phyloP scores from a whole-genome alignment of 257 asterid genomes.

The Buddleja alternifolia region DNA sequence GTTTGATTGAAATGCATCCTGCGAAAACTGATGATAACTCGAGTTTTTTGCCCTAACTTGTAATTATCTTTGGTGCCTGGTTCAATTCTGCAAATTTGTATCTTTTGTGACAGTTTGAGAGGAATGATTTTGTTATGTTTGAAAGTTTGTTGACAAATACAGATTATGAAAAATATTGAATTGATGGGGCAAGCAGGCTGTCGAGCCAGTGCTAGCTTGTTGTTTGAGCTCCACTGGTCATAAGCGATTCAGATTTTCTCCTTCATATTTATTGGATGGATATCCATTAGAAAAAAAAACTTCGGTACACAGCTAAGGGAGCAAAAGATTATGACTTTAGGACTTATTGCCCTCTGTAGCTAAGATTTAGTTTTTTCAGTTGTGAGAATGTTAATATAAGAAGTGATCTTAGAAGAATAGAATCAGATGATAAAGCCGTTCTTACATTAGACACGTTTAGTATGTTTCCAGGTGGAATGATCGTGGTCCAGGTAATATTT shows the following conservation, averaged over 20 bases:
- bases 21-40: background rate
- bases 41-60: background rate
- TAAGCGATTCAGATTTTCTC: background rate
- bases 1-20: slow-evolving; percentile 4
- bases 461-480: slow-evolving; percentile 8
- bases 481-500: background rate
- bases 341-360: background rate
- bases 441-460: background rate
- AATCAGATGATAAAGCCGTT: background rate
- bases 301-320: background rate
- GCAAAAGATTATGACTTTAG: slow-evolving; percentile 16
- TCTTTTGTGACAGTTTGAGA: slow-evolving; percentile 17
- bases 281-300: background rate
- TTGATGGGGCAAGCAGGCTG: slow-evolving; percentile 6
- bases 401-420: slow-evolving; percentile 1
- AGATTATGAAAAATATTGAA: slow-evolving; percentile 2
- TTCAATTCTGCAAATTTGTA: slow-evolving; percentile 22
- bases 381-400: slow-evolving; percentile 4
- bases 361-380: slow-evolving; percentile 22
- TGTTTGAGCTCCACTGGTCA: slow-evolving; percentile 13
- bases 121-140: background rate
- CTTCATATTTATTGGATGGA: background rate
- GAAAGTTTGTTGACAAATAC: background rate
- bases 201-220: slow-evolving; percentile 10
- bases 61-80: slow-evolving; percentile 15